Evolutionary conservation across 2,329 filamentous ascomycete genomes (phyloP).

Genomic region (Apiospora kogelbergensis): DNA sequence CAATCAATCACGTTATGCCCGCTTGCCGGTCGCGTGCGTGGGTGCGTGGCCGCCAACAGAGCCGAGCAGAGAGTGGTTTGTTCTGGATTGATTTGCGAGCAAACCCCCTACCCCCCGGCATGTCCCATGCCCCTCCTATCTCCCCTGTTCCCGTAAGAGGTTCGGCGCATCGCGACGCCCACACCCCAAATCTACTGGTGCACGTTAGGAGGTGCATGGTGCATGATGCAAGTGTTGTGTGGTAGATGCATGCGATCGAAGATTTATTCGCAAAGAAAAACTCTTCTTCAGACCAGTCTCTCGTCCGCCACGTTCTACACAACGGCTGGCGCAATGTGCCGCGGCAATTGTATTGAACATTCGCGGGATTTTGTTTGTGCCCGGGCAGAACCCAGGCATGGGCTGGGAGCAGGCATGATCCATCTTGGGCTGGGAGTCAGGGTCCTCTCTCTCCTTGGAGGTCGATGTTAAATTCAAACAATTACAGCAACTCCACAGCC

Average conservation of each 20-base stretch:
- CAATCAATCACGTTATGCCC: background rate
- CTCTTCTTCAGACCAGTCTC: background rate
- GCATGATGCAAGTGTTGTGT: background rate
- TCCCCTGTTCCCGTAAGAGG: background rate
- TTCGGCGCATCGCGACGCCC: background rate
- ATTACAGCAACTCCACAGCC: conserved; percentile 2
- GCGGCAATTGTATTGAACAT: background rate
- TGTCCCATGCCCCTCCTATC: conserved; percentile 3
- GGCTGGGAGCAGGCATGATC: background rate
- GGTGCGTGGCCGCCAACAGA: background rate
- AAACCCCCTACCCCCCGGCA: background rate
- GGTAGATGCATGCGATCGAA: background rate
- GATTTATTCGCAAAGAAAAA: background rate
- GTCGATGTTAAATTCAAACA: conserved; percentile 4
- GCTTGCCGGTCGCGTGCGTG: background rate
- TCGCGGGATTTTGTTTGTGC: background rate
- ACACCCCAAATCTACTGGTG: background rate
- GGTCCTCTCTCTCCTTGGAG: background rate
- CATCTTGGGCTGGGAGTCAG: background rate
- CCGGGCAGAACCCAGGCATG: background rate
- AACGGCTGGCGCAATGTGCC: background rate
- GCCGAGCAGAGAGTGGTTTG: background rate
- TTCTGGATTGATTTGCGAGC: background rate
- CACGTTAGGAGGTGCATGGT: conserved; percentile 3
- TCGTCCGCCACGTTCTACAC: background rate